Percentiles rank a stretch among this genome's conserved stretches.
These are phyloP conservation scores for Paspalum notatum DNA, from an alignment of 176 grass and related monocot genomes.

Conservation along the genomic window DNA sequence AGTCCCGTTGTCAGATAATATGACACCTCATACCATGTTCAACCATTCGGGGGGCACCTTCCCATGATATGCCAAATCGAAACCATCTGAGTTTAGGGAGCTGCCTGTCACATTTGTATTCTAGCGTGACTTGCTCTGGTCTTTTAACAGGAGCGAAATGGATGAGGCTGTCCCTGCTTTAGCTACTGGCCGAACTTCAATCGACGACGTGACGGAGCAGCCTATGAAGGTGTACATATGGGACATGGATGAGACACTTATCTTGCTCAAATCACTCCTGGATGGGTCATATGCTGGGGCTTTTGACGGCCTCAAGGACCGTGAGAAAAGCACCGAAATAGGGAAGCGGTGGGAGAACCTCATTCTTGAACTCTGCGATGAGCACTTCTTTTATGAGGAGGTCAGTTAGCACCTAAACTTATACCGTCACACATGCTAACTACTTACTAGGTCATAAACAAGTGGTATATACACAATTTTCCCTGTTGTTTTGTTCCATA, in stretches of 20 bases:
- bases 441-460: background rate
- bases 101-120: background rate
- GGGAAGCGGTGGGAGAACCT: conserved; percentile 90
- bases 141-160: conserved; percentile 26
- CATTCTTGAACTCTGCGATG: conserved; percentile 79
- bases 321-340: conserved; percentile 61
- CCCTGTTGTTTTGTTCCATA: background rate
- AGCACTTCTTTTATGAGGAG: conserved; percentile 90
- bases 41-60: background rate
- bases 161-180: conserved; percentile 17
- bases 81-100: background rate
- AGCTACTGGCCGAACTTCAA: background rate
- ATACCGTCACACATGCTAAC: background rate
- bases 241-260: conserved; percentile 97
- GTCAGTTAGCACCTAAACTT: conserved; percentile 48
- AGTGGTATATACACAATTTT: background rate
- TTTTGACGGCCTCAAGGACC: conserved; percentile 76
- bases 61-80: background rate
- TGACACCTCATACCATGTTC: background rate
- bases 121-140: background rate
- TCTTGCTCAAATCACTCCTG: conserved; percentile 86
- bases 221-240: conserved; percentile 62
- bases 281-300: conserved; percentile 72
- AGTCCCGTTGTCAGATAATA: background rate
- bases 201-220: conserved; percentile 29